Conservation (phyloP, 352 stramenopile species). For the Globisporangium nagaii region DNA sequence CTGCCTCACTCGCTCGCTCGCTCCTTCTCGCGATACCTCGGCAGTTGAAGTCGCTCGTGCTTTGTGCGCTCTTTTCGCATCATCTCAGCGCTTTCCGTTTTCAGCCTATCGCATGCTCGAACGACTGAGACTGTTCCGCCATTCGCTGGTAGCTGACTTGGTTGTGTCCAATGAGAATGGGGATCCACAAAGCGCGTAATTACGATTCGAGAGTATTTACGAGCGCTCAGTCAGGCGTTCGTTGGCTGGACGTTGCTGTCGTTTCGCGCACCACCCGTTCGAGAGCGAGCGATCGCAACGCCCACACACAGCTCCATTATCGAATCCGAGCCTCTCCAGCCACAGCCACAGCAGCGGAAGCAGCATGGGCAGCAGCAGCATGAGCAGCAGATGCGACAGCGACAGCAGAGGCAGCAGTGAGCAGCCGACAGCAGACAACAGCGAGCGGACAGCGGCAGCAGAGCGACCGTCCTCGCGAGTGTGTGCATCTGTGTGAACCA, state of each 20-base stretch:
- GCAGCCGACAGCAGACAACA: neutral
- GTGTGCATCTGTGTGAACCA: neutral
- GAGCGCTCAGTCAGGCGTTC: neutral
- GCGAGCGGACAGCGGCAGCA: slow-evolving; percentile 3
- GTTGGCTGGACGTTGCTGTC: slow-evolving; percentile 6
- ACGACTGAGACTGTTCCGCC: too few relatives aligned
- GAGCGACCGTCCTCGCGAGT: neutral
- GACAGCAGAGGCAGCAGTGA: neutral
- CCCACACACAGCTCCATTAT: neutral
- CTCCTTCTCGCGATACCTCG: neutral
- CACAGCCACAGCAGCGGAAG: neutral
- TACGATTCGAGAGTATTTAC: neutral
- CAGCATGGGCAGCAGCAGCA: neutral
- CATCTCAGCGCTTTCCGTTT: too few relatives aligned
- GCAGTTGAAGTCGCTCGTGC: slow-evolving; percentile 5
- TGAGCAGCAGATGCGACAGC: neutral
- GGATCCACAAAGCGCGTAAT: neutral
- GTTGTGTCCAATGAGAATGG: neutral
- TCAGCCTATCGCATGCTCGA: too few relatives aligned
- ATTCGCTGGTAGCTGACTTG: too few relatives aligned
- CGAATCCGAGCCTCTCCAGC: slow-evolving; percentile 6
- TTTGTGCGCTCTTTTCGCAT: neutral
- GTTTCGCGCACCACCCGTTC: slow-evolving; percentile 7
- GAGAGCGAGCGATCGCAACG: neutral
- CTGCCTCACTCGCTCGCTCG: neutral